Evolutionary conservation across 768 basidiomycete genomes (phyloP), one percentile per base, ranked within the genome.

Genomic region (Coprinellus aureogranulatus): DNA sequence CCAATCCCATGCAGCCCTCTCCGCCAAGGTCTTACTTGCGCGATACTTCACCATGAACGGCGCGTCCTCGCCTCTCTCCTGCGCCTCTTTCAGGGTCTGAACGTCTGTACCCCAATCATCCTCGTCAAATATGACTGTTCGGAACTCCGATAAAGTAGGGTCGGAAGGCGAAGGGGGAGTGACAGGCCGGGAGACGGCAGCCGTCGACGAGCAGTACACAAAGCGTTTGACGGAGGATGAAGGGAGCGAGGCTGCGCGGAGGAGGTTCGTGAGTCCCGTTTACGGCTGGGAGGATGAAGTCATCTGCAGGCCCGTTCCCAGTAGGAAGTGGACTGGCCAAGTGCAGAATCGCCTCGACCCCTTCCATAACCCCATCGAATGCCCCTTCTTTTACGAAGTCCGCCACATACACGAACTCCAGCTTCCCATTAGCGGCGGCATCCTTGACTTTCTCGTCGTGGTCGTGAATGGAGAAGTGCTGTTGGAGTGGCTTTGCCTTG

Each of bases 361-460:
- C 89, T 66, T 85, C 81, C 57, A 92, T 86, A 0, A 85, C 89
- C 48, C 89, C 84, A 66, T 93, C 89, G 60, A 92, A 94, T 1
- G 86, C 88, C 5, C 81, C 82, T 3, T 79, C 79, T 84, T 86
- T 67, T 4, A 67, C 65, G 61, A 92, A 87, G 62, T 94, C 90
- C 48, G 82, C 78, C 0, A 93, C 89, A 20, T 90, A 71, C n/a
- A 81, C 81, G 41, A 85, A 68, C 59, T 88, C 84, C 61, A 91
- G 82, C 47, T 18, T 6, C 6, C 16, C 41, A 18, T 44, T 22
- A n/a, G n/a, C n/a, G n/a, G n/a, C n/a, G n/a, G n/a, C n/a, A n/a
- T n/a, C n/a, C 41, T 76, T 80, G 34, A 34, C 34, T 59, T 82
- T 79, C 23, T 39, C 53, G 58, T 67, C 68, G 1, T 50, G 20